Evolutionary conservation across 495 filamentous ascomycete genomes (phyloP).

Genomic region (Aspergillus olivimuriae): DNA sequence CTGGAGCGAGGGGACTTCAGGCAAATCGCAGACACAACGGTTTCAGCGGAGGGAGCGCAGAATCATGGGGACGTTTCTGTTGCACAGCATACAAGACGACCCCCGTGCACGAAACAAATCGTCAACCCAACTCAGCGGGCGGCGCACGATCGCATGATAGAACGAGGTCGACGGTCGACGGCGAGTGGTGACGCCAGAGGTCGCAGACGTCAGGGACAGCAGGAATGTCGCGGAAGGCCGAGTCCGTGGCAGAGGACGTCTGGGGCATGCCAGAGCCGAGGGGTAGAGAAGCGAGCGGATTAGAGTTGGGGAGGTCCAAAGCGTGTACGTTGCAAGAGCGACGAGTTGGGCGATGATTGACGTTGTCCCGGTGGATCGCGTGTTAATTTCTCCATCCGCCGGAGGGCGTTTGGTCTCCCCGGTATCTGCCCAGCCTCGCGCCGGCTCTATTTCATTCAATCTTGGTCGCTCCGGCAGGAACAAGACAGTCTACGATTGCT

Average conservation of each 20-base stretch:
- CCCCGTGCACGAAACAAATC: no score
- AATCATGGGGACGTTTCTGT: no score
- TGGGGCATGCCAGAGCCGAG: neutral
- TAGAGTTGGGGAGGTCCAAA: constrained; percentile 1
- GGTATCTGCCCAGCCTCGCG: no score
- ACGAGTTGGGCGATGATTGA: constrained; percentile 12
- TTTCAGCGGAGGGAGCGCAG: no score
- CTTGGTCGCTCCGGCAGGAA: no score
- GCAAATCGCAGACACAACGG: no score
- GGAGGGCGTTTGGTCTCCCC: neutral
- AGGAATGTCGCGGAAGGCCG: neutral
- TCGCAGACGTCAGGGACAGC: neutral
- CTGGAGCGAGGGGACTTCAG: no score
- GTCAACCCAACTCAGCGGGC: neutral
- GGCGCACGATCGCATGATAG: neutral
- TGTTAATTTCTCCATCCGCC: neutral
- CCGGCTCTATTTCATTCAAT: no score
- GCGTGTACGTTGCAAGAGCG: constrained; percentile 12
- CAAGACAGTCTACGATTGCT: no score
- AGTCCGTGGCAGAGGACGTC: neutral
- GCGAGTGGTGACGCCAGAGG: neutral
- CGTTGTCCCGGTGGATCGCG: constrained; percentile 7
- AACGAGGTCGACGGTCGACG: neutral
- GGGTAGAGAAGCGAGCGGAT: neutral
- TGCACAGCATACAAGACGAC: no score